phyloP scores from a whole-genome alignment of 495 filamentous ascomycete genomes.

The Aspergillus heteromorphus region DNA sequence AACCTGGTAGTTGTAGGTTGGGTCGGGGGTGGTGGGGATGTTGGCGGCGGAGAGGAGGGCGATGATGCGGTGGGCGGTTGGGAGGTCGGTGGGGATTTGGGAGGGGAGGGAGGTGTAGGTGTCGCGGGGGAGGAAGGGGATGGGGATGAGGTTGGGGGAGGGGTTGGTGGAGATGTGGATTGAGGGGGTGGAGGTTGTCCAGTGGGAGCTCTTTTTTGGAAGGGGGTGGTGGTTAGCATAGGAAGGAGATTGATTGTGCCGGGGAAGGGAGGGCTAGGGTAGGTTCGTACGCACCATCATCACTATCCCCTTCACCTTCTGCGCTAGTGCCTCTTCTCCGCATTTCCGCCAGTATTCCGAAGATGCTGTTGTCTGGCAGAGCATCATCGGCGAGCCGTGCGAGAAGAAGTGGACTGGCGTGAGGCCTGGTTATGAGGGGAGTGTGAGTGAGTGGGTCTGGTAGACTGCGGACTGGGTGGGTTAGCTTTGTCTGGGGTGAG shows the following conservation, averaged over 20 bases:
- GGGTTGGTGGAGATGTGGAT: conserved; percentile 52
- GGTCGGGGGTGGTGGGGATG: conserved; percentile 41
- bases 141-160: conserved; percentile 45
- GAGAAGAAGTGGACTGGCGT: conserved; percentile 59
- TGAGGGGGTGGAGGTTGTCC: conserved; percentile 39
- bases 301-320: conserved; percentile 50
- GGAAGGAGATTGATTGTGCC: neutral
- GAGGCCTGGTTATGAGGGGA: conserved; percentile 1
- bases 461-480: neutral
- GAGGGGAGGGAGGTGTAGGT: conserved; percentile 47
- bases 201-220: conserved; percentile 54
- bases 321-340: conserved; percentile 49
- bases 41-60: conserved; percentile 36
- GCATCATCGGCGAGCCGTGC: conserved; percentile 61
- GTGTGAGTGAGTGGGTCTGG: neutral
- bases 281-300: conserved; percentile 57
- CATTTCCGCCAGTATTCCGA: conserved; percentile 55
- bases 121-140: conserved; percentile 49
- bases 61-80: conserved; percentile 42
- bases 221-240: neutral
- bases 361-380: conserved; percentile 51
- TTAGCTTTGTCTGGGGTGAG: too few species aligned
- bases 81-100: conserved; percentile 48
- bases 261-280: neutral
- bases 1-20: conserved; percentile 54